Conservation (phyloP, 495 filamentous ascomycete species). For the Astrothelium subdiscretum region DNA sequence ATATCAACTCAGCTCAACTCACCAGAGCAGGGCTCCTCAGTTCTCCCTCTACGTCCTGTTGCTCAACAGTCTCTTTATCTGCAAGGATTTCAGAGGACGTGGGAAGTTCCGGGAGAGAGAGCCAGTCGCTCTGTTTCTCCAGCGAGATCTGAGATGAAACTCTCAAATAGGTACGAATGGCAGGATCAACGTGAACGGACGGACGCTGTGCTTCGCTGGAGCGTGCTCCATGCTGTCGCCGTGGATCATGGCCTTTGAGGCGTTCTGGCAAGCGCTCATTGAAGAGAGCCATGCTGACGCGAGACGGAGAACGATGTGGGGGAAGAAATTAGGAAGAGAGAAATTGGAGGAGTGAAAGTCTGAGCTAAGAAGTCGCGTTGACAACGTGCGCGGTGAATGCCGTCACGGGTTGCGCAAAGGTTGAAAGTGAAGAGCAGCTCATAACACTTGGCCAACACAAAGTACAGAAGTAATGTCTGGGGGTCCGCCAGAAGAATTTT, state of each 20-base stretch:
- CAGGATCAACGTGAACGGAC: not conserved
- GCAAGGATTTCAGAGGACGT: conserved; percentile 16
- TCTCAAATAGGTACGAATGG: not conserved
- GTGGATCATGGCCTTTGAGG: not conserved
- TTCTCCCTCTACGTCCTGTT: not conserved
- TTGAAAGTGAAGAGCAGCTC: no score
- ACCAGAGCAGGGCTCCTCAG: not conserved
- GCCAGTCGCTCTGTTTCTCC: conserved; percentile 10
- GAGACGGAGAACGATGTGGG: no score
- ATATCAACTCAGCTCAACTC: not conserved
- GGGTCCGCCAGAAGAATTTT: no score
- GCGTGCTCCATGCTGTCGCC: not conserved
- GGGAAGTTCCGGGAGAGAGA: conserved; percentile 23
- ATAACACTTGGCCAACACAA: no score
- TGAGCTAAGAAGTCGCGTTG: not conserved
- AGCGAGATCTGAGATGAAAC: not conserved
- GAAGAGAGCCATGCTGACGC: not conserved
- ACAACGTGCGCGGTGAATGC: not conserved
- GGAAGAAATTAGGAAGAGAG: not conserved
- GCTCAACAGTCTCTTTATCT: not conserved
- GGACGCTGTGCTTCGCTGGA: not conserved
- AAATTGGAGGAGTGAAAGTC: not conserved
- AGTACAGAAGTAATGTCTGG: no score
- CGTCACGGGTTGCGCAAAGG: no score
- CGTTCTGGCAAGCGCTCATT: not conserved